Evolutionary conservation across 176 grass and related monocot species (phyloP), one percentile per base, ranked within the genome.

Genomic region (Cenchrus americanus): DNA sequence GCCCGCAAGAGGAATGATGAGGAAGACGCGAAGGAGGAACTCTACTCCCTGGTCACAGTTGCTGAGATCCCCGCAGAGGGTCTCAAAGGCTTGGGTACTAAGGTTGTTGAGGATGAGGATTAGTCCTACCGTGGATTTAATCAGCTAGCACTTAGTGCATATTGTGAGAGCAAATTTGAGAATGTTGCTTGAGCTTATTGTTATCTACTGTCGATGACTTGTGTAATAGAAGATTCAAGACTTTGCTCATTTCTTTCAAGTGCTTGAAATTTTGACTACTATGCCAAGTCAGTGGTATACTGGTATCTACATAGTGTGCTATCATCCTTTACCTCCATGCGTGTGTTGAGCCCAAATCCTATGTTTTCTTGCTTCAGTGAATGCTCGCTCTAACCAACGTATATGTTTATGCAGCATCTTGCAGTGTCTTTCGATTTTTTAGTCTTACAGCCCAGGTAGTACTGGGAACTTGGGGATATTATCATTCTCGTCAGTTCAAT

Each of bases 1-100:
- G 89, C 96, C 6, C 96, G 93, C 14, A 98, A 95, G 83, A 90
- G 93, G 66, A 98, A 98, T 0, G 96, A 98, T 0, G 93, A 95
- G 75, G 91, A 98, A 76, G 96, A 95, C 0, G 93, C 96, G 3
- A 95, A 98, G 86, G 93, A 98, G 73, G 93, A 98, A 60, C 96
- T 95, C 40, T 95, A 88, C 85, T 95, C 93, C n/a, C 77, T 98
- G 70, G 93, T 95, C 69, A 93, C 93, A 2, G 93, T 95, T 43
- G 91, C 93, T 24, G 91, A 98, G 87, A 57, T 98, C 50, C 93
- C 96, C 2, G 62, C 59, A 5, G 96, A 95, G 60, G 93, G 93
- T 70, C 83, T 98, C 1, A 98, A 95, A 82, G 96, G 93, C 32
- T 85, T 98, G 62, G 85, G 91, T 53, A 98, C 96, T 32, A 92